Evolutionary conservation across 257 asterid species (phyloP), one percentile per base, ranked within the genome.

Genomic region (Ilex aquifolium): DNA sequence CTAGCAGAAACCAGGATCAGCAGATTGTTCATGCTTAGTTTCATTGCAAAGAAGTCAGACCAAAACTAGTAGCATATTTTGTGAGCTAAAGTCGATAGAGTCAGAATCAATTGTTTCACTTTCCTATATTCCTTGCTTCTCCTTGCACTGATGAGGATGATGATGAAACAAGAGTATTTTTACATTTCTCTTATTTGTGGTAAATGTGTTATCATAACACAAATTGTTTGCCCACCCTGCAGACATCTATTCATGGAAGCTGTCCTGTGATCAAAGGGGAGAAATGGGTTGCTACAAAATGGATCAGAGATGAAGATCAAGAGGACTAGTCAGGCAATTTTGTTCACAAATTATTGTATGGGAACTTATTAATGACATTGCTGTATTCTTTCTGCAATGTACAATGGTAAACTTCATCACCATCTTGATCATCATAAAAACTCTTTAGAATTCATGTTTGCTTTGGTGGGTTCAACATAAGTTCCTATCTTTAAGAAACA

Each of bases 211-310:
- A 3, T 49, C 17, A 36, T 2, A 4, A 36, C 42, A 0, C 42
- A 36, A 36, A 36, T 36, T 36, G 42, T 36, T 36, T 36, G 42
- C 5, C 8, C 5, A 36, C 10, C 10, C 10, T 15, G 14, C 54
- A 49, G 54, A 49, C 54, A 49, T 49, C 54, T 49, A 12, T 49
- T 11, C 54, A 49, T 49, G 54, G 54, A 49, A 49, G 54, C 16
- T 49, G 54, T 49, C 54, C 54, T 11, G 54, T 49, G 5, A 49
- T 49, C 54, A 49, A 49, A 49, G 54, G 54, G 14, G 54, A 49
- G 54, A 49, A 49, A 49, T 49, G 54, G 54, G 54, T 49, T 6
- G 54, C 54, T 49, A 49, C 54, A 49, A 49, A 49, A 15, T 49
- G 54, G 54, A 49, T 49, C 54, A 49, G 54, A 49, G 16, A 49